Percentiles rank a stretch among this genome's conserved stretches.
Conservation (phyloP, 2,329 filamentous ascomycete genomes). For the Talaromyces marneffei region DNA sequence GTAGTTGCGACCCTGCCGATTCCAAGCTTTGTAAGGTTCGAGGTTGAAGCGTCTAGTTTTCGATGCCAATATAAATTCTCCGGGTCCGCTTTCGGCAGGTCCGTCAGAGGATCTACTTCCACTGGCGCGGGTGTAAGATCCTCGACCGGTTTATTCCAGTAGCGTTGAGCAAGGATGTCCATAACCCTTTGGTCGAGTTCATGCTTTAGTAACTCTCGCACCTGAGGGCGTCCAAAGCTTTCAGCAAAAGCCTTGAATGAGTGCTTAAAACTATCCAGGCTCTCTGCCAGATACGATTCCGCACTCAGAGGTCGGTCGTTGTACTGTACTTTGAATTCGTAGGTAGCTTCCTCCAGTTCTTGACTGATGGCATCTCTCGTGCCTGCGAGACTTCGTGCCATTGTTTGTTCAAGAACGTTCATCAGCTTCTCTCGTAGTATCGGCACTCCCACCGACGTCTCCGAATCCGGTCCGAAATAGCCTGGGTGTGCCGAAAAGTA, state of each 20-base stretch:
- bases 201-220: constrained; percentile 80
- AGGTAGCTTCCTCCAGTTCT: constrained; percentile 92
- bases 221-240: constrained; percentile 80
- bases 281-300: constrained; percentile 94
- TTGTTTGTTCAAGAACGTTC: constrained; percentile 92
- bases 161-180: constrained; percentile 83
- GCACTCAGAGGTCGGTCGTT: constrained; percentile 92
- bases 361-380: constrained; percentile 90
- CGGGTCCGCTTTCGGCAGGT: constrained; percentile 77
- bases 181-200: constrained; percentile 93
- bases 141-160: constrained; percentile 95
- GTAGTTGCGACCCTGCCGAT: constrained; percentile 89
- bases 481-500: constrained; percentile 79
- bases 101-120: constrained; percentile 66
- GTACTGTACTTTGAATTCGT: constrained; percentile 99
- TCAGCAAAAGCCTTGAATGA: constrained; percentile 93
- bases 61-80: constrained; percentile 87
- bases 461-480: constrained; percentile 69
- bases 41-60: constrained; percentile 87
- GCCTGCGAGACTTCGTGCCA: constrained; percentile 83
- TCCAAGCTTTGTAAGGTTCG: constrained; percentile 85
- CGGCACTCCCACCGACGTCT: constrained; percentile 73
- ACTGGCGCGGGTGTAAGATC: constrained; percentile 63
- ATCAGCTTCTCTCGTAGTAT: constrained; percentile 92
- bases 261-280: constrained; percentile 93